phyloP scores from a whole-genome alignment of 352 stramenopile genomes.

The Discostella stelligera region DNA sequence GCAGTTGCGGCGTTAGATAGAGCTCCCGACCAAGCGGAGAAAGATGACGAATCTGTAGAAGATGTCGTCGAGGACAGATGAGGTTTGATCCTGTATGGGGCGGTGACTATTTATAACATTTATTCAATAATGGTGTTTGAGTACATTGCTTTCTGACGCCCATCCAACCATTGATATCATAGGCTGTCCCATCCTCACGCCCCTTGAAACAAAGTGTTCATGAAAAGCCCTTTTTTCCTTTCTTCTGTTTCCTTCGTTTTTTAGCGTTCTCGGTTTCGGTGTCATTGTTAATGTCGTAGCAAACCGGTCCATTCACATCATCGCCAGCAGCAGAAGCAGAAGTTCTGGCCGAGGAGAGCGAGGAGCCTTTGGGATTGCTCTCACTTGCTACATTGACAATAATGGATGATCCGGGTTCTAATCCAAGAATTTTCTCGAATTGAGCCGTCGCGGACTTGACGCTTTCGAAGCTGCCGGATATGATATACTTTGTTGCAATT shows the following conservation, averaged over 20 bases:
- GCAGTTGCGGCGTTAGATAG: not conserved
- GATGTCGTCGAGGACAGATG: constrained; percentile 9
- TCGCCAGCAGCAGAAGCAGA: not conserved
- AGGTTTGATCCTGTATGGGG: not conserved
- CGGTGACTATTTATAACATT: no score
- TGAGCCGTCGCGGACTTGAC: constrained; percentile 28
- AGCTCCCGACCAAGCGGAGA: not conserved
- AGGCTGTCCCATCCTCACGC: not conserved
- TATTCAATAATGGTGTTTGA: no score
- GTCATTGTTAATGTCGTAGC: not conserved
- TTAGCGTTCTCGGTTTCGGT: not conserved
- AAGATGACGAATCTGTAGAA: constrained; percentile 5
- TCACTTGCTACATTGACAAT: constrained; percentile 25
- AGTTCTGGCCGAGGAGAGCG: not conserved
- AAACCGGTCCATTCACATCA: not conserved
- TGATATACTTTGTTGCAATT: constrained; percentile 42
- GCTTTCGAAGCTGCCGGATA: constrained; percentile 45
- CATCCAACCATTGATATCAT: no score
- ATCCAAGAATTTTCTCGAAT: constrained; percentile 50
- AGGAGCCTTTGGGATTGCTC: not conserved
- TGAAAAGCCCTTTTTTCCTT: not conserved
- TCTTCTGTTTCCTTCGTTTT: constrained; percentile 3
- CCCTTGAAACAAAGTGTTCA: not conserved
- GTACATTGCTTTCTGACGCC: no score
- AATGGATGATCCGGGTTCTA: constrained; percentile 25